Percentiles rank a stretch among this genome's conserved stretches.
Conservation (phyloP, 768 basidiomycete genomes). For the Boletus edulis region DNA sequence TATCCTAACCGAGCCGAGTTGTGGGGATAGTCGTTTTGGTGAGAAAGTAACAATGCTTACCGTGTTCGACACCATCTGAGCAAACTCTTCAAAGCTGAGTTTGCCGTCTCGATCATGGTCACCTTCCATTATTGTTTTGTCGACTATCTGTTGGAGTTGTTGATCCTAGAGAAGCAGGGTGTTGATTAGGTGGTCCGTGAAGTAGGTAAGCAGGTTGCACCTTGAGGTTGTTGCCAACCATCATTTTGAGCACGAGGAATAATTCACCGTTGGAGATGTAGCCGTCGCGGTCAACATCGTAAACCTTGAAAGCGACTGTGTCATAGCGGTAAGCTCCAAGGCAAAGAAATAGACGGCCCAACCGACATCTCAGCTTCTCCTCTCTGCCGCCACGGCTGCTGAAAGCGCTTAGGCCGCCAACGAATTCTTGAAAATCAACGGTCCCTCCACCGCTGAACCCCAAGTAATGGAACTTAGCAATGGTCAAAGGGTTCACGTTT, state of each 20-base stretch:
- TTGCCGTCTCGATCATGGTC: slow-evolving; percentile 98
- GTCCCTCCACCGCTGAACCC: slow-evolving; percentile 86
- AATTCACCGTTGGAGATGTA: slow-evolving; percentile 98
- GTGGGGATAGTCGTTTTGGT: slow-evolving; percentile 6
- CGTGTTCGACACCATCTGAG: slow-evolving; percentile 95
- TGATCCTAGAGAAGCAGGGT: slow-evolving; percentile 62
- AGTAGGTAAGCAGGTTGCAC: slow-evolving; percentile 37
- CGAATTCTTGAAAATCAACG: slow-evolving; percentile 99
- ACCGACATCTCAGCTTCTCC: slow-evolving; percentile 92
- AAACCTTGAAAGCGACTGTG: slow-evolving; percentile 99
- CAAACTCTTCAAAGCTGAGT: slow-evolving; percentile 95
- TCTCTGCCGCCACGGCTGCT: slow-evolving; percentile 95
- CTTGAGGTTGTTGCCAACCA: slow-evolving; percentile 99
- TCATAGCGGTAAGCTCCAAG: neutral
- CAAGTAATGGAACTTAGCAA: neutral
- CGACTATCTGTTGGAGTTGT: slow-evolving; percentile 98
- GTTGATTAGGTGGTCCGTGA: neutral
- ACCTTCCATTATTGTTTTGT: slow-evolving; percentile 99
- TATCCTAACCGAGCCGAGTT: slow-evolving; percentile 57
- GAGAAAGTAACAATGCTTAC: slow-evolving; percentile 40
- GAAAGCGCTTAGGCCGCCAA: slow-evolving; percentile 96
- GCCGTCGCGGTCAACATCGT: slow-evolving; percentile 97
- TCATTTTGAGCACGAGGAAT: slow-evolving; percentile 99
- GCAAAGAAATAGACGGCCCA: neutral
- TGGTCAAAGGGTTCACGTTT: neutral